Base-by-base conservation (phyloP, 306 rosid genomes). In the Vigna hirtella region DNA sequence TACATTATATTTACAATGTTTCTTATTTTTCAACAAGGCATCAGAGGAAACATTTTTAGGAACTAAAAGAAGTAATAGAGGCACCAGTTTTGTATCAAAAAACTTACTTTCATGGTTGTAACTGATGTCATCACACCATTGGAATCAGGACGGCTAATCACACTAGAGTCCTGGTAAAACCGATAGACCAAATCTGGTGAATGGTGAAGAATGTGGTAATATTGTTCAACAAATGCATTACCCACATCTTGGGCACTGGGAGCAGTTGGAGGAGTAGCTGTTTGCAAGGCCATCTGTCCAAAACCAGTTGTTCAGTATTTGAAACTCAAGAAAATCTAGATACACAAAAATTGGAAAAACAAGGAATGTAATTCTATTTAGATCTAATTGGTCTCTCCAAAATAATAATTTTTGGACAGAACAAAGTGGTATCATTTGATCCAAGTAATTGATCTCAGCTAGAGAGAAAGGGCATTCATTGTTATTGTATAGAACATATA, bases 181-280 rank as follows among this genome's bases (percentile, higher is more conserved):
- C 91, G 88, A 72, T 83, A 79, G 43, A 86, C 96, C 63, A 79
- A 63, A 28, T 86, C 94, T 0, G 97, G 97, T 26, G 91, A 85
- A 68, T 85, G 83, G 81, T 93, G 97, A 84, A 93, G 96, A 81
- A 93, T 90, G 75, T 82, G 89, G 75, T 93, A 93, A 85, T 93
- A 90, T 83, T 93, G 97, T 73, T 87, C 90, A 74, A 91, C 93
- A 85, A 91, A 91, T 72, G 94, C 94, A 69, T 90, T 87, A 58
- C 91, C 94, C 76, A 91, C 89, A 82, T 90, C 40, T 83, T 90
- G 85, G 11, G 97, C 89, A 77, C 79, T 81, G 50, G 89, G 94
- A 28, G 84, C 32, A 42, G 83, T 43, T 50, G 87, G 85, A 75
- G 82, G 78, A 57, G 75, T 66, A 57, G 81, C 84, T 51, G 90